phyloP scores from a whole-genome alignment of 179 eudicot species.

The Spinacia oleracea region DNA sequence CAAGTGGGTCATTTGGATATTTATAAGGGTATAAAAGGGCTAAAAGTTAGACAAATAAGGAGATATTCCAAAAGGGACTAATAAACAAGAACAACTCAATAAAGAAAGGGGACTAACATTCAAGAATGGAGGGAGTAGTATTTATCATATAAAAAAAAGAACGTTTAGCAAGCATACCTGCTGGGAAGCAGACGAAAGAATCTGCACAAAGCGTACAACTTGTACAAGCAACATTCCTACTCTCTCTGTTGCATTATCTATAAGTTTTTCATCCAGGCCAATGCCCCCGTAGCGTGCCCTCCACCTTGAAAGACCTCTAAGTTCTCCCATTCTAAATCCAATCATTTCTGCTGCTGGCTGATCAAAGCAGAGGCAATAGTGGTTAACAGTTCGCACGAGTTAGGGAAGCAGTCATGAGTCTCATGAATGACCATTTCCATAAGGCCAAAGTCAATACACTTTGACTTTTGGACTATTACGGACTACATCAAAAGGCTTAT shows the following conservation, averaged over 20 bases:
- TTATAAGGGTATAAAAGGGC: too few species aligned
- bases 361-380: slow-evolving; percentile 25
- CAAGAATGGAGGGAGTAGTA: too few species aligned
- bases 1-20: too few species aligned
- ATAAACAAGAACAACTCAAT: too few species aligned
- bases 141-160: too few species aligned
- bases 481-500: not conserved
- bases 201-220: slow-evolving; percentile 71
- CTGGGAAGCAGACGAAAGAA: slow-evolving; percentile 79
- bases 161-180: slow-evolving; percentile 50
- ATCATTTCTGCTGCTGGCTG: slow-evolving; percentile 98
- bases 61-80: too few species aligned
- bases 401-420: not conserved
- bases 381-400: not conserved
- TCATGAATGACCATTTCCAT: not conserved
- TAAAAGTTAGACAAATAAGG: too few species aligned
- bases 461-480: not conserved
- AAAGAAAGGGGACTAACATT: too few species aligned
- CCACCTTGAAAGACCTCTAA: slow-evolving; percentile 97
- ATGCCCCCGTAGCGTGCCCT: slow-evolving; percentile 80
- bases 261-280: slow-evolving; percentile 78
- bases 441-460: not conserved
- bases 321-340: slow-evolving; percentile 92
- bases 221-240: slow-evolving; percentile 90
- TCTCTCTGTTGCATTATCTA: slow-evolving; percentile 73